Percentiles rank a stretch among this genome's conserved stretches.
phyloP scores from a whole-genome alignment of 768 basidiomycete species.

The Leucocoprinus birnbaumii region DNA sequence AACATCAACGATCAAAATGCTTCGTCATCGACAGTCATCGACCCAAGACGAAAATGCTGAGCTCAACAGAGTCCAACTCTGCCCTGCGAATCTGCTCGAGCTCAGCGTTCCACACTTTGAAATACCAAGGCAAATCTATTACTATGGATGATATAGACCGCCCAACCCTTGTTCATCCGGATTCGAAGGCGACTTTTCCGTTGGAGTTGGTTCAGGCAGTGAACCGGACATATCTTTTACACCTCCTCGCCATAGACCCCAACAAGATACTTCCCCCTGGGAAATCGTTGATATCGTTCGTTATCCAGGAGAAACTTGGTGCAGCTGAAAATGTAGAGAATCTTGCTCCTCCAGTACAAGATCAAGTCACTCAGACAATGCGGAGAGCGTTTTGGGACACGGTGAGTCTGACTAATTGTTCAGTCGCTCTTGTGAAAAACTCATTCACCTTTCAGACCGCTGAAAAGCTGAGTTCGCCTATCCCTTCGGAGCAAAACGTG shows the following conservation, averaged over 20 bases:
- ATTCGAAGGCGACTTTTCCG: slow-evolving; percentile 33
- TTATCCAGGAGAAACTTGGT: slow-evolving; percentile 28
- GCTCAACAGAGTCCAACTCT: too few species aligned
- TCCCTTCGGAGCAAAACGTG: slow-evolving; percentile 55
- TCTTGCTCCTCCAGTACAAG: not conserved
- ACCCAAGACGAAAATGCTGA: too few species aligned
- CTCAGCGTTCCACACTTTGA: too few species aligned
- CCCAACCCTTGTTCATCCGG: slow-evolving; percentile 13
- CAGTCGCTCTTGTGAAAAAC: not conserved
- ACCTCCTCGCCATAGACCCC: slow-evolving; percentile 64
- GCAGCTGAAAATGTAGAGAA: slow-evolving; percentile 12
- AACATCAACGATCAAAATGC: too few species aligned
- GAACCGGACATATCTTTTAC: slow-evolving; percentile 63
- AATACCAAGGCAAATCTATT: too few species aligned
- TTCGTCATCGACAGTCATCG: too few species aligned
- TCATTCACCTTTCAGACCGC: slow-evolving; percentile 56
- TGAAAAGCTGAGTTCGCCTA: slow-evolving; percentile 51
- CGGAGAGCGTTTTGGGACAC: slow-evolving; percentile 76
- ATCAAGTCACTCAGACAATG: slow-evolving; percentile 47
- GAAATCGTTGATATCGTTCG: slow-evolving; percentile 67
- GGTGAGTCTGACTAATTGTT: slow-evolving; percentile 33
- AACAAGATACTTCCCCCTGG: slow-evolving; percentile 61
- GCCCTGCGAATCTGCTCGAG: too few species aligned
- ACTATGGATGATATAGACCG: not conserved
- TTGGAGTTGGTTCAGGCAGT: slow-evolving; percentile 52